Base-by-base conservation (phyloP, 164 flowering plant genomes). In the Aristolochia californica region DNA sequence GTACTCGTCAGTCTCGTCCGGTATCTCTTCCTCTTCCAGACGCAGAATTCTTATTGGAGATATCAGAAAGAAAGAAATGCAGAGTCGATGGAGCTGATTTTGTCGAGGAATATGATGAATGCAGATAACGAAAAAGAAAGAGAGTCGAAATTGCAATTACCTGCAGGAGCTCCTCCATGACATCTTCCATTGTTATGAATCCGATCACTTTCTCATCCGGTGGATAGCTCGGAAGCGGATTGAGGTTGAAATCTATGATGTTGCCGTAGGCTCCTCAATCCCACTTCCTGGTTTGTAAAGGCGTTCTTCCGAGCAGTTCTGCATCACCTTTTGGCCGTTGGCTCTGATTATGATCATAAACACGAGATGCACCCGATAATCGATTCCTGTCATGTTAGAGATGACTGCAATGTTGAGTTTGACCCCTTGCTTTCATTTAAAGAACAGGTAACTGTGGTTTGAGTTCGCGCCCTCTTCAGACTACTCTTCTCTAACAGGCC, bases 111-210 rank as follows among this genome's bases (percentile, higher is more conserved):
- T n/a, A n/a, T n/a, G n/a, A n/a, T n/a, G n/a, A n/a, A n/a, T n/a
- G n/a, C n/a, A n/a, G n/a, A n/a, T n/a, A n/a, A n/a, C n/a, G n/a
- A n/a, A n/a, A n/a, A n/a, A n/a, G n/a, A n/a, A n/a, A n/a, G n/a
- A 20, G 17, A 2, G 7, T 4, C 9, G 8, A 22, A 4, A 51
- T 18, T 2, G 13, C 16, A 2, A 22, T 38, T 4, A 76, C 74
- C 74, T 70, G 77, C 1, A 87, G 60, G n/a, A 87, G 66, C 73
- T 81, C 86, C 61, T 81, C 86, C n/a, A 81, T 70, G 15, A 79
- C 82, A 74, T 81, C 83, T 58, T 81, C 95, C 77, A 87, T 70
- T 20, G 95, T 87, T 43, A 87, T 82, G 62, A 84, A 79, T 17
- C 95, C 95, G 56, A 82, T 61, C 50, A 73, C 82, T 61, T 80